Evolutionary conservation across 257 asterid genomes (phyloP).

Genomic region (Galeopsis tetrahit): DNA sequence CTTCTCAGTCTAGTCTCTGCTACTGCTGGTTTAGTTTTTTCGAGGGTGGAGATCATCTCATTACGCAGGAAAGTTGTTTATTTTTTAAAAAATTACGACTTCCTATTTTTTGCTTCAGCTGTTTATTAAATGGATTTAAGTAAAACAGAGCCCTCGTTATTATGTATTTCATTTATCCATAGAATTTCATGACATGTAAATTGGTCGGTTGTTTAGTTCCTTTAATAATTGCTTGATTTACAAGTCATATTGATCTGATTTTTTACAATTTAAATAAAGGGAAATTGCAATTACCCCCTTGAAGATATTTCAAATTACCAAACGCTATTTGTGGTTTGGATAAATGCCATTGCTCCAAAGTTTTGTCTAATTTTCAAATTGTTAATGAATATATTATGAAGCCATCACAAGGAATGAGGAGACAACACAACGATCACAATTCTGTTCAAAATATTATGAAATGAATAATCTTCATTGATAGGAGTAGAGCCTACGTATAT

Average conservation of each 20-base stretch:
- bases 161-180: not conserved
- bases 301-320: not conserved
- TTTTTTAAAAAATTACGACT: not conserved
- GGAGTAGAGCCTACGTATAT: not conserved
- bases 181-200: constrained; percentile 13
- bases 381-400: no score
- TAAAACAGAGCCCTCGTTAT: not conserved
- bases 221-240: not conserved
- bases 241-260: not conserved
- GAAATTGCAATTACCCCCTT: not conserved
- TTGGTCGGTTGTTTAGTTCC: not conserved
- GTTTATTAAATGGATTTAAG: not conserved
- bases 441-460: no score
- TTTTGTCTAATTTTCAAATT: no score
- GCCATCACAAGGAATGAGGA: no score
- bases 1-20: not conserved
- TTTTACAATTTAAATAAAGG: not conserved
- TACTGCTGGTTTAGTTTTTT: not conserved
- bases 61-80: constrained; percentile 8
- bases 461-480: no score
- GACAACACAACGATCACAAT: no score
- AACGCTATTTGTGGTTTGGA: not conserved
- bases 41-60: constrained; percentile 7
- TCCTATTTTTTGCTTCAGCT: not conserved
- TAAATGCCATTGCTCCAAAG: no score